Evolutionary conservation across 306 rosid species (phyloP), one percentile per base, ranked within the genome.

Genomic region (Lablab purpureus): DNA sequence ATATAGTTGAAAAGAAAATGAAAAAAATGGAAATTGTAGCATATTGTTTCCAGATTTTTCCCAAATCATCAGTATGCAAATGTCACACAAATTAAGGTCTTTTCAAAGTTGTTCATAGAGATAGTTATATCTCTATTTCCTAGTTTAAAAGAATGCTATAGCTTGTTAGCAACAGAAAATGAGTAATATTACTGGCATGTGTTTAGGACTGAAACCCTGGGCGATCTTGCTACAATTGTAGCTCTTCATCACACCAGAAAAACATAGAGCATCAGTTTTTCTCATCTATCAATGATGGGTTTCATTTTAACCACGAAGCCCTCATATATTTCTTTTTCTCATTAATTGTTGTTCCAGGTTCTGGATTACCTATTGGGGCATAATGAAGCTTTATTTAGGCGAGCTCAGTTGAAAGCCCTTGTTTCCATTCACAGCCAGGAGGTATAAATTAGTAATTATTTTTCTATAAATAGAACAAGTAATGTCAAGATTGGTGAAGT

Each of bases 401-500:
- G 99, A 62, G 97, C 99, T 73, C 99, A 96, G 87, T 85, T 95
- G 58, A 96, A 96, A 88, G 99, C 89, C 76, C 98, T 93, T 65
- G 99, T 96, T 55, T 85, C 92, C 90, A 96, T 96, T 74, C 99
- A 96, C 77, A 23, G 99, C 78, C 82, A 83, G 88, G 99, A 93
- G 98, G 99, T 93, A 76, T 52, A 43, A 62, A 19, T 63, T 55
- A 19, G 25, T 67, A 27, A 67, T 19, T 49, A 13, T 36, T 56
- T 47, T 66, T 52, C 22, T 25, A 36, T 58, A 10, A 14, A 49
- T 58, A 64, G 56, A 79, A 43, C 54, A 34, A 70, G 52, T 70
- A 76, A 47, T 74, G 56, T 74, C 32, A 13, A 62, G 43, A 71
- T 60, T 64, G 49, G 47, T 52, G 58, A 82, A 85, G 28, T 49